phyloP scores from a whole-genome alignment of 2,329 filamentous ascomycete genomes.

The Thyridium curvatum region DNA sequence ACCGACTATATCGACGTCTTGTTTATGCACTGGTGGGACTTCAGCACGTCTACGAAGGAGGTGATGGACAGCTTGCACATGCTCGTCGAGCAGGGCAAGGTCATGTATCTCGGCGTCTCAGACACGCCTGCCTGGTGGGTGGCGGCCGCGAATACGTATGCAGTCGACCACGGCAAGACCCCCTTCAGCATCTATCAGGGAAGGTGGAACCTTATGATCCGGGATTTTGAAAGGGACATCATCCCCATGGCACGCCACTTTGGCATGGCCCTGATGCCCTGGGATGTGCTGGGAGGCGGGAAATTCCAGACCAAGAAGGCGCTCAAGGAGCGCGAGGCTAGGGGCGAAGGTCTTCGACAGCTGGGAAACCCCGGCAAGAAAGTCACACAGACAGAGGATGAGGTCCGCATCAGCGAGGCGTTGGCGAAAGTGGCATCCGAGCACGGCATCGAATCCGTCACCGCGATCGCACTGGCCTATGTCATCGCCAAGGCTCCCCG shows the following conservation, averaged over 20 bases:
- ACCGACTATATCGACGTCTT: conserved; percentile 38
- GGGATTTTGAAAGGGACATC: conserved; percentile 32
- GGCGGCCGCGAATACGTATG: conserved; percentile 30
- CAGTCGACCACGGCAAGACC: conserved; percentile 24
- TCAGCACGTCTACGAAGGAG: conserved; percentile 32
- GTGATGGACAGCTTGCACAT: conserved; percentile 34
- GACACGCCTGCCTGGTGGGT: conserved; percentile 34
- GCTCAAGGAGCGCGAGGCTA: conserved; percentile 16
- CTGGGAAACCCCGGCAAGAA: conserved; percentile 9
- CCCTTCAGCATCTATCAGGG: conserved; percentile 33
- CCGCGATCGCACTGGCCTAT: conserved; percentile 33
- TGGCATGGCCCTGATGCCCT: conserved; percentile 50
- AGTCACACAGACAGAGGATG: conserved; percentile 36
- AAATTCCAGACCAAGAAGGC: conserved; percentile 35
- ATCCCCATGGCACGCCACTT: conserved; percentile 33
- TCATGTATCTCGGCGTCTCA: conserved; percentile 33
- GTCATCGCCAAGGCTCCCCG: conserved; percentile 26
- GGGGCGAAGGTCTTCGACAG: conserved; percentile 34
- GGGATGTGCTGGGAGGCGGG: conserved; percentile 52
- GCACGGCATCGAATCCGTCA: conserved; percentile 53
- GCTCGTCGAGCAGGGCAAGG: conserved; percentile 32
- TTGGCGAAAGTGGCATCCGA: conserved; percentile 54
- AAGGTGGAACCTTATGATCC: conserved; percentile 22
- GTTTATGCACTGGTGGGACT: conserved; percentile 39
- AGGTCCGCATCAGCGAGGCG: conserved; percentile 42